Evolutionary conservation across 108 stramenopile species (phyloP), one percentile per base, ranked within the genome.

Genomic region (Cylindrotheca fusiformis): DNA sequence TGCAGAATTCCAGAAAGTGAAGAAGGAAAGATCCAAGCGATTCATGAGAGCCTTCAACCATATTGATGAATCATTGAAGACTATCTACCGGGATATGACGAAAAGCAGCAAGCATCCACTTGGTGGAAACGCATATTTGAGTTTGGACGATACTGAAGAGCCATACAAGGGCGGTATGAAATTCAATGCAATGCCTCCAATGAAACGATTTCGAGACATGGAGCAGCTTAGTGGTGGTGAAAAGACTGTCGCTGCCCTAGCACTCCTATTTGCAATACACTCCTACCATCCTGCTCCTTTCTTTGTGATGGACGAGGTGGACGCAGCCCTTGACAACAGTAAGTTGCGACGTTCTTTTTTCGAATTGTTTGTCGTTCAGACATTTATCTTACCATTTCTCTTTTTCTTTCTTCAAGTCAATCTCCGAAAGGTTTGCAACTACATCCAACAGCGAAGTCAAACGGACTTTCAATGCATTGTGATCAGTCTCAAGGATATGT

Each of bases 191-290:
- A 98, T 97, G 97, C 98, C 98, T 55, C 98, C 99, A 8, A 96
- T 93, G 90, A 99, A 99, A 67, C 82, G 97, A 28, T 98, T 96
- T 77, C 84, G 98, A 36, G 98, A 99, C 57, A 98, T 99, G 96
- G 96, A 98, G 41, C 97, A 99, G 73, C 85, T 99, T 20, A 96
- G 95, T 58, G 99, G 99, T n/a, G 99, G 99, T 19, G 99, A 99
- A 79, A 97, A 97, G 75, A 99, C 99, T 24, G 93, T 99, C 0
- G 99, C 99, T 2, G 96, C 98, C 19, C 80, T 99, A 12, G 96
- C 98, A 0, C 84, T 99, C 6, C 75, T 99, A 49, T 99, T 99
- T 81, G 97, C 97, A 33, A 97, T 99, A 54, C 97, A 99, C 74
- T 90, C 90, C 25, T 99, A 79, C 65, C 89, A 81, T 31, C 94